Conservation (phyloP, 257 asterid genomes). For the Cordia subcordata region DNA sequence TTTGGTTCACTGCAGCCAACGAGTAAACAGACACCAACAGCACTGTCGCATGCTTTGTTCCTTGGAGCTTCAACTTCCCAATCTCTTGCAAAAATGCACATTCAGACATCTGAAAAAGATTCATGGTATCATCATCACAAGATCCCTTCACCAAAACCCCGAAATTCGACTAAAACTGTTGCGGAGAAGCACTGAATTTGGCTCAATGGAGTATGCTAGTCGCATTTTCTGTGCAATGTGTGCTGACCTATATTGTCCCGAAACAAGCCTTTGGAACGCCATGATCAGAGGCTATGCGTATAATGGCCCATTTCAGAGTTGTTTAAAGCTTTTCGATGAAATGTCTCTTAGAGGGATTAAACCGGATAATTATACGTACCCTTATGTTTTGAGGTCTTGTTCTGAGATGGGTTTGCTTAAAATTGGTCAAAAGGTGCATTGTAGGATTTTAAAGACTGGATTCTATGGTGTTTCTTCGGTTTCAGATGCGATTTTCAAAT, state of each 20-base stretch:
- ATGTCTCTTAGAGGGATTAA: conserved; percentile 33
- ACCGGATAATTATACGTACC: conserved; percentile 46
- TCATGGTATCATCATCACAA: conserved; percentile 32
- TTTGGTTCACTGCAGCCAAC: too few relatives aligned
- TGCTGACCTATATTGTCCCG: conserved; percentile 13
- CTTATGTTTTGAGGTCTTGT: conserved; percentile 37
- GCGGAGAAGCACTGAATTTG: conserved; percentile 44
- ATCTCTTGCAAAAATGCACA: conserved; percentile 30
- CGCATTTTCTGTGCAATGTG: conserved; percentile 36
- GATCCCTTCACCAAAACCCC: conserved; percentile 24
- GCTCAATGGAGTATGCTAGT: conserved; percentile 39
- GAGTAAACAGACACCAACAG: background rate
- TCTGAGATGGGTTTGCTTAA: conserved; percentile 30
- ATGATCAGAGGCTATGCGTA: conserved; percentile 48
- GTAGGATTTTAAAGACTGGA: conserved; percentile 38
- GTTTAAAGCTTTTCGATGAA: conserved; percentile 41
- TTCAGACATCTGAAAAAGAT: conserved; percentile 39
- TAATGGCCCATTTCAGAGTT: conserved; percentile 29
- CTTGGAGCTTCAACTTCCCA: conserved; percentile 10
- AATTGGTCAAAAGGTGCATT: conserved; percentile 30
- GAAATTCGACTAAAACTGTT: conserved; percentile 33
- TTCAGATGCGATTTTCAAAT: conserved; percentile 28
- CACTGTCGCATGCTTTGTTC: background rate
- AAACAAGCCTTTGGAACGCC: conserved; percentile 40
- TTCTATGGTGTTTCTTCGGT: conserved; percentile 19